Conservation (phyloP, 169 alveolate species). For the Cryptosporidium sp. region DNA sequence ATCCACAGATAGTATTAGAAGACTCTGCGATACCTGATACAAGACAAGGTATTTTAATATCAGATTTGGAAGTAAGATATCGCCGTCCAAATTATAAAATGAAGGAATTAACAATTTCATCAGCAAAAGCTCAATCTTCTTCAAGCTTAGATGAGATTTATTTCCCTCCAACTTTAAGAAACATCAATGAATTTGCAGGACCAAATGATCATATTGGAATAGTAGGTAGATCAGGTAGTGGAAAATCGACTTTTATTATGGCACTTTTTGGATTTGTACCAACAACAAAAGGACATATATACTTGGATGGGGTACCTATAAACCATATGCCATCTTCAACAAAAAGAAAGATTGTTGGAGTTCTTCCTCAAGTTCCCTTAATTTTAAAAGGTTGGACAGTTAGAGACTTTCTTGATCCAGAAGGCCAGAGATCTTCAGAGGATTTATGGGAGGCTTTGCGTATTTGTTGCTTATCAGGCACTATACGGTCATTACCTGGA, state of each 20-base stretch:
- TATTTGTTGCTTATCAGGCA: slow-evolving; percentile 54
- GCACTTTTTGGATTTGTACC: slow-evolving; percentile 74
- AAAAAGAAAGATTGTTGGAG: slow-evolving; percentile 74
- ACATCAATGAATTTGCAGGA: slow-evolving; percentile 79
- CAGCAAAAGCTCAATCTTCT: background rate
- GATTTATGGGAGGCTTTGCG: slow-evolving; percentile 78
- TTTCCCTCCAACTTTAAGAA: slow-evolving; percentile 72
- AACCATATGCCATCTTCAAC: slow-evolving; percentile 46
- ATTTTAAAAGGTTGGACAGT: slow-evolving; percentile 79
- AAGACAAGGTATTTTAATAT: slow-evolving; percentile 43
- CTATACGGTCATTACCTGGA: slow-evolving; percentile 58
- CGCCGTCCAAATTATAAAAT: slow-evolving; percentile 43
- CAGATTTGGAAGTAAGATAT: slow-evolving; percentile 63
- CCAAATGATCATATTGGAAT: slow-evolving; percentile 81
- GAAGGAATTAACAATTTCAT: background rate
- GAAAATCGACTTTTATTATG: slow-evolving; percentile 74
- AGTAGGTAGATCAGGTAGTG: slow-evolving; percentile 81
- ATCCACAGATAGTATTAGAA: slow-evolving; percentile 41
- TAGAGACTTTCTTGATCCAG: slow-evolving; percentile 78
- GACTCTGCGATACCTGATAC: slow-evolving; percentile 58
- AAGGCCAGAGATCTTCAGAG: slow-evolving; percentile 72
- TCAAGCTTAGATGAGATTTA: slow-evolving; percentile 26
- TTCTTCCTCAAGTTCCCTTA: slow-evolving; percentile 77
- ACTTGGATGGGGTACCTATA: slow-evolving; percentile 70
- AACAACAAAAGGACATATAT: slow-evolving; percentile 55